A percentile compares a stretch with the other conserved stretches of the same genome.
Evolutionary conservation across 257 asterid genomes (phyloP).

Genomic region (Pogostemon cablin): DNA sequence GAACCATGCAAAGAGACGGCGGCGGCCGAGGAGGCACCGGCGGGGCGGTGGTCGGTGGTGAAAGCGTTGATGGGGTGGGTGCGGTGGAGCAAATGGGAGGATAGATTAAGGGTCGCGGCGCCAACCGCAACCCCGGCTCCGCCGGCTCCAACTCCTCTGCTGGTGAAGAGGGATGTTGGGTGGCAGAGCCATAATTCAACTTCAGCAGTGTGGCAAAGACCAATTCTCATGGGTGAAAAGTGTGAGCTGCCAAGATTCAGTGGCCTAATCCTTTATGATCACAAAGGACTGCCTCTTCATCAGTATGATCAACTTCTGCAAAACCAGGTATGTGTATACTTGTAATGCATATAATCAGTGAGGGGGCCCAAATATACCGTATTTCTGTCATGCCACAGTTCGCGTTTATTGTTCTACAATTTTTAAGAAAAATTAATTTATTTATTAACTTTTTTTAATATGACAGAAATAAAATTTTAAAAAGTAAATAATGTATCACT

Average conservation of each 20-base stretch:
- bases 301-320: constrained; percentile 7
- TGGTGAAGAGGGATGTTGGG: constrained; percentile 31
- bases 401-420: too few species aligned
- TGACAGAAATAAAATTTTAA: too few species aligned
- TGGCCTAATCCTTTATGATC: constrained; percentile 83
- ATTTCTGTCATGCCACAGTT: too few species aligned
- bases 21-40: neutral
- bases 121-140: too few species aligned
- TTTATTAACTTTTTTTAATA: too few species aligned
- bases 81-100: constrained; percentile 70
- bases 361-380: too few species aligned
- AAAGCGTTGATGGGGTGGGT: constrained; percentile 45
- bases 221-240: constrained; percentile 88
- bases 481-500: too few species aligned
- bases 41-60: constrained; percentile 34
- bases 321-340: neutral
- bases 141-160: too few species aligned
- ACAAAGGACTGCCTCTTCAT: constrained; percentile 61
- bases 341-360: too few species aligned
- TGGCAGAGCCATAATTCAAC: constrained; percentile 64
- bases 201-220: constrained; percentile 85
- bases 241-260: constrained; percentile 85
- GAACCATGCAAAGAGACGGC: constrained; percentile 34
- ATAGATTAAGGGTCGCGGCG: neutral
- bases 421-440: too few species aligned